These are phyloP conservation scores for Candida xiaguanensis DNA, from an alignment of 805 yeast genomes.

Conservation along the genomic window DNA sequence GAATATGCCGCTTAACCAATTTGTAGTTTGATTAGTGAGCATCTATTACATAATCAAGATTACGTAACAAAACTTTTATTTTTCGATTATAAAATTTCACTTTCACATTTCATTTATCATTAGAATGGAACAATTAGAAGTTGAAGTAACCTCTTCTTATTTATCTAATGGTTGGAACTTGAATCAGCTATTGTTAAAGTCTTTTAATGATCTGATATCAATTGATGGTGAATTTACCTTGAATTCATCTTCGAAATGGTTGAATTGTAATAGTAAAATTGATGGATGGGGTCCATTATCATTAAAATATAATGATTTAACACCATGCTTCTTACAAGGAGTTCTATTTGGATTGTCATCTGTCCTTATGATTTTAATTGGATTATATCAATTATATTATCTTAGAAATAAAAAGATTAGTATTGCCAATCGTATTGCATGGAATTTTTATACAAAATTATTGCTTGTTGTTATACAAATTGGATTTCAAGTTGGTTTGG, in stretches of 20 bases:
- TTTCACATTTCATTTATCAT: too few species aligned
- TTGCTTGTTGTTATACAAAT: slow-evolving; percentile 36
- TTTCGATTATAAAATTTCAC: not conserved
- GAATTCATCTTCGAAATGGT: slow-evolving; percentile 8
- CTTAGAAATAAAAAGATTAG: slow-evolving; percentile 26
- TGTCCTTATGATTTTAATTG: slow-evolving; percentile 40
- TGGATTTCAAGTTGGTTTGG: slow-evolving; percentile 27
- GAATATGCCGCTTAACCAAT: too few species aligned
- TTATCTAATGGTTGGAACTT: slow-evolving; percentile 12
- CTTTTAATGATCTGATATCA: not conserved
- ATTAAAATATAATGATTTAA: slow-evolving; percentile 45
- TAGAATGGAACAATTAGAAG: slow-evolving; percentile 4
- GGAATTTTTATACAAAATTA: slow-evolving; percentile 43
- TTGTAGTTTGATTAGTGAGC: not conserved
- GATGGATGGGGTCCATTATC: slow-evolving; percentile 47
- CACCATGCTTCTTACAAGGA: slow-evolving; percentile 60
- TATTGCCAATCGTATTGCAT: slow-evolving; percentile 26
- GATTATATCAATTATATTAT: slow-evolving; percentile 30
- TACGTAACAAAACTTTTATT: not conserved
- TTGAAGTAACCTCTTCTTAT: not conserved
- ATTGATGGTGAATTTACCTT: not conserved
- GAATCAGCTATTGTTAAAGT: slow-evolving; percentile 14
- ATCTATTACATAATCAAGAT: not conserved
- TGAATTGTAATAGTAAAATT: slow-evolving; percentile 13
- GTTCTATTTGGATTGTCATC: slow-evolving; percentile 40